These are phyloP conservation scores for Apiotrichum brassicae DNA, from an alignment of 1,284 basidiomycete species.

Conservation along the genomic window DNA sequence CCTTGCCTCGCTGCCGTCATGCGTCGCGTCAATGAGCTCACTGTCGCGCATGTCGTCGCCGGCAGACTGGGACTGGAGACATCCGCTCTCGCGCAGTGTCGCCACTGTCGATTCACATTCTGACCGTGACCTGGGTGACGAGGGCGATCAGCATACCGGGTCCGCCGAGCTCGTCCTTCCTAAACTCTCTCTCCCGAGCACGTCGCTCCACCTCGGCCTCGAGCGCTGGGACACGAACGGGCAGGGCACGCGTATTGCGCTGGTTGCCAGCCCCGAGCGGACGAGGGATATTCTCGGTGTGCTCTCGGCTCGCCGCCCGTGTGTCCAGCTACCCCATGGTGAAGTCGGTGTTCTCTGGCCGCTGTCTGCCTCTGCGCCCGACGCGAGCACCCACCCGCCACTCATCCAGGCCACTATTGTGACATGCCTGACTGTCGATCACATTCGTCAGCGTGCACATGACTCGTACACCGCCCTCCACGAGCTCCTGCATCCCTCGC, in stretches of 20 bases:
- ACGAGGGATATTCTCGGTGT: constrained; percentile 22
- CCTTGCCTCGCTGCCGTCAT: constrained; percentile 21
- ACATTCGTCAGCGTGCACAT: constrained; percentile 13
- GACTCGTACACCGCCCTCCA: constrained; percentile 26
- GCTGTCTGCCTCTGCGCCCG: constrained; percentile 5
- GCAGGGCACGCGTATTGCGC: constrained; percentile 18
- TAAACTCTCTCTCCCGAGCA: constrained; percentile 30
- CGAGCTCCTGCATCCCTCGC: constrained; percentile 24
- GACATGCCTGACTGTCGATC: constrained; percentile 15
- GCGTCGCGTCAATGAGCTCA: constrained; percentile 25
- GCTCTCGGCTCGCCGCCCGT: constrained; percentile 18
- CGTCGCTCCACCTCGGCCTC: constrained; percentile 34
- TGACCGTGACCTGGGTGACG: background rate
- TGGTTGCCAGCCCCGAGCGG: constrained; percentile 23
- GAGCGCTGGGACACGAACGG: constrained; percentile 18
- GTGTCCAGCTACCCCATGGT: constrained; percentile 28
- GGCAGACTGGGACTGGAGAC: constrained; percentile 12
- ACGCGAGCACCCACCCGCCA: background rate
- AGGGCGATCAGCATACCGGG: background rate
- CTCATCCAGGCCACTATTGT: constrained; percentile 20
- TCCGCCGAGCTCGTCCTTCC: constrained; percentile 34
- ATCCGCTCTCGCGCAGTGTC: constrained; percentile 1
- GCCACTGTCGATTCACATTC: constrained; percentile 1
- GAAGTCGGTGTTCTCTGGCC: constrained; percentile 23
- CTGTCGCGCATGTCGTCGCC: constrained; percentile 26